Base-by-base conservation (phyloP, 2,329 filamentous ascomycete species). In the Diplodia seriata region DNA sequence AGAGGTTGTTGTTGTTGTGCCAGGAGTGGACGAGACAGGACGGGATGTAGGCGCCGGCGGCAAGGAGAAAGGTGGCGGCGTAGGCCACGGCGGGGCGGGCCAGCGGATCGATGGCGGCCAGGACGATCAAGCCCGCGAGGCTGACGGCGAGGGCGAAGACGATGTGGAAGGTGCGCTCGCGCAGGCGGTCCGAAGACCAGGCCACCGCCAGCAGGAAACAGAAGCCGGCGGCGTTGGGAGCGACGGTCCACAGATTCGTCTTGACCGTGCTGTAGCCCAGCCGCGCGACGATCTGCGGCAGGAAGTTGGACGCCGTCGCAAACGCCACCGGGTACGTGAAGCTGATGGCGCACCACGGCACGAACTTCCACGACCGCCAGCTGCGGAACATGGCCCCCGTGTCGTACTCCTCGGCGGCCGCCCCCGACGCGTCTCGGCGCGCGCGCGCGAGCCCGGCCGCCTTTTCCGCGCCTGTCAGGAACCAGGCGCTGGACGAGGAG, bases 281-380 rank as follows among this genome's bases (percentile, higher is more conserved):
- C 3, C 40, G 43, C 18, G 51, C 54, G n/a, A 69, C 63, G 29
- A 69, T 67, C 54, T 83, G 75, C 0, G 83, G 83, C 15, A 85
- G 79, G 72, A 85, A 85, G 67, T 83, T 84, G 67, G 79, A 78
- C 2, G 78, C 76, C 0, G 76, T 82, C 23, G 80, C 74, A 70
- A 84, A 85, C 0, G 82, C 82, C 1, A 85, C 81, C 0, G 82
- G 81, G 67, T 84, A 85, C 0, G 81, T 84, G 70, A 84, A 81
- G 4, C 77, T 75, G 66, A 84, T 82, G 43, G 84, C 71, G 67
- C 78, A 81, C 81, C 81, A 84, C 0, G 81, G 71, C 0, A 78
- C 73, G 59, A 85, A 81, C 67, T 81, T 78, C 77, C 76, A 78
- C 20, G 75, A 76, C 49, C 74, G 78, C 81, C 81, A 85, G 2